Base-by-base conservation (phyloP, 1,284 basidiomycete genomes). In the Phellopilus nigrolimitatus region DNA sequence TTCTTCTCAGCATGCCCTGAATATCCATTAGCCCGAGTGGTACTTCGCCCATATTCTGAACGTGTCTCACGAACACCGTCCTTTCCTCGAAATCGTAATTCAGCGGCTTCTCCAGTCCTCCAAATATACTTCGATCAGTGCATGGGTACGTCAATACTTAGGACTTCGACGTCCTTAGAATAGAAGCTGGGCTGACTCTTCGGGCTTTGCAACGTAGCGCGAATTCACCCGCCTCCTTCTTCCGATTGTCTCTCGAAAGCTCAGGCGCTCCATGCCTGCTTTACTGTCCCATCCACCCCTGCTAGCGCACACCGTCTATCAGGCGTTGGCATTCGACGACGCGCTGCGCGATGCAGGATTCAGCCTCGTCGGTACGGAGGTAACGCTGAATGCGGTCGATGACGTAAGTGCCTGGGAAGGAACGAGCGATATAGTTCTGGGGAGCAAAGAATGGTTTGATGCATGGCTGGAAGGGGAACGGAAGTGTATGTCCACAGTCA, bases 221-320 rank as follows among this genome's bases (percentile, higher is more conserved):
- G 90, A 94, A 64, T 91, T 91, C 62, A 82, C 79, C 1, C 68
- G 77, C n/a, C 73, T 86, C 22, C 76, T 91, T 21, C 68, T 91
- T 36, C 84, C 88, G 0, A 68, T 90, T 9, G 71, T 88, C 3
- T 72, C 81, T 5, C 75, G 79, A 30, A 91, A 95, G 61, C 72
- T 97, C 7, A 76, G 73, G 41, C 79, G 79, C 33, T 84, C 88
- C 0, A 75, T 95, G 33, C 88, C 92, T 0, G 66, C 79, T 9
- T 68, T 99, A 4, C 71, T 97, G 2, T 68, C 80, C 3, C 83
- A 88, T 57, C 89, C 95, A 0, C 81, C 93, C 0, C 69, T 98
- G 22, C 74, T 99, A 3, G 95, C 95, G 0, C 95, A 99, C 64
- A 97, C 93, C 0, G 87, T 99, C 41, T 95, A 95, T 64, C 91